Percentiles rank a stretch among this genome's conserved stretches.
Evolutionary conservation across 169 alveolate species (phyloP).

Genomic region (Cryptosporidium baileyi): DNA sequence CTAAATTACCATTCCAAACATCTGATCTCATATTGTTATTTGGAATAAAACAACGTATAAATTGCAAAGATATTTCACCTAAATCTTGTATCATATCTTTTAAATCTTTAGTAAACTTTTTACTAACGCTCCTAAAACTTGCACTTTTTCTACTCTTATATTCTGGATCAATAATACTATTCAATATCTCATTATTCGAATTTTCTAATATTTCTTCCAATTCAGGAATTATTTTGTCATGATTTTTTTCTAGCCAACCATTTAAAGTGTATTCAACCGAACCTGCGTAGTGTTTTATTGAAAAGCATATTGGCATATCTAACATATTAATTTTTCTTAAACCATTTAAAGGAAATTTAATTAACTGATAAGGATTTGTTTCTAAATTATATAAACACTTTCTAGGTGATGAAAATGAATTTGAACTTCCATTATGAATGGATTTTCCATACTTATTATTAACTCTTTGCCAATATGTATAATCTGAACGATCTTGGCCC

Average conservation of each 20-base stretch:
- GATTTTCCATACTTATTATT: conserved; percentile 57
- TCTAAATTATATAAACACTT: background rate
- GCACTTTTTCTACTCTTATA: conserved; percentile 40
- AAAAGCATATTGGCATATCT: conserved; percentile 6
- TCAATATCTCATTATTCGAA: conserved; percentile 70
- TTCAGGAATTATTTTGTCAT: conserved; percentile 80
- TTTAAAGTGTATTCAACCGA: conserved; percentile 80
- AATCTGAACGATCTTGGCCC: conserved; percentile 54
- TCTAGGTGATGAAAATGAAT: conserved; percentile 17
- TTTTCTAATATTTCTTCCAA: conserved; percentile 72
- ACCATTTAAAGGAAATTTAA: conserved; percentile 54
- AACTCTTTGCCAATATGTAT: conserved; percentile 58
- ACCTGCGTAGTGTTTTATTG: conserved; percentile 87
- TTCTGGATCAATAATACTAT: conserved; percentile 14
- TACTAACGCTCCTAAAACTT: conserved; percentile 74
- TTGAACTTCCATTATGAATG: background rate
- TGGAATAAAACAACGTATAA: conserved; percentile 75
- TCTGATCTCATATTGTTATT: conserved; percentile 71
- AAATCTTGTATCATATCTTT: conserved; percentile 72
- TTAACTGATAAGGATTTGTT: background rate
- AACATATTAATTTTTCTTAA: background rate
- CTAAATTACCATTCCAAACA: conserved; percentile 54
- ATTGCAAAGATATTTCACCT: conserved; percentile 72
- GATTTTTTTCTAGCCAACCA: conserved; percentile 84
- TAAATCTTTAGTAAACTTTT: conserved; percentile 72